These are phyloP conservation scores for Geosmithia putterillii DNA, from an alignment of 2,329 filamentous ascomycete species.

Conservation along the genomic window DNA sequence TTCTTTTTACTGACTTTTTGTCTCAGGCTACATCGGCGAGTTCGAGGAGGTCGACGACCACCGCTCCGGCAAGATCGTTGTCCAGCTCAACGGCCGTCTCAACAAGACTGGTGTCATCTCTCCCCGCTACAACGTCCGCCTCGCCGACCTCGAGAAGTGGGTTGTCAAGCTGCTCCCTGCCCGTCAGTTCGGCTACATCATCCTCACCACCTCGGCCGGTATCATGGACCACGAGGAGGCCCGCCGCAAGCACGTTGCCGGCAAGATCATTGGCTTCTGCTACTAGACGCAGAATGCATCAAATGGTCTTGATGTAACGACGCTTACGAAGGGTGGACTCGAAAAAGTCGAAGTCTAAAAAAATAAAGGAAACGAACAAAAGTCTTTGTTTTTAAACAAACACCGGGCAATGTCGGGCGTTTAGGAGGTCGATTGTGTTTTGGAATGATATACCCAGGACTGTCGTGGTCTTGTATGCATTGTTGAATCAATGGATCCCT, in stretches of 20 bases:
- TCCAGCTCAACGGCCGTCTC: slow-evolving; percentile 97
- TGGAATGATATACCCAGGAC: slow-evolving; percentile 1
- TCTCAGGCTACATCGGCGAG: slow-evolving; percentile 90
- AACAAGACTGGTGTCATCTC: slow-evolving; percentile 99
- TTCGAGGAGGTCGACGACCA: slow-evolving; percentile 99
- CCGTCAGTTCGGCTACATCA: slow-evolving; percentile 99
- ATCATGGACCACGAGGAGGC: slow-evolving; percentile 99
- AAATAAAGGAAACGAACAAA: slow-evolving; percentile 6
- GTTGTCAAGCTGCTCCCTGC: slow-evolving; percentile 97
- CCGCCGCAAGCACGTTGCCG: slow-evolving; percentile 94
- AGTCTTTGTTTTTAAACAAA: background rate
- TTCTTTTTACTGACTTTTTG: slow-evolving; percentile 35
- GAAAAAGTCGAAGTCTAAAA: background rate
- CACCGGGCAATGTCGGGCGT: slow-evolving; percentile 4
- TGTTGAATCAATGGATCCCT: background rate
- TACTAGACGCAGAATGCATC: slow-evolving; percentile 70
- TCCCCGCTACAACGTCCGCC: slow-evolving; percentile 98
- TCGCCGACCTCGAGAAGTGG: slow-evolving; percentile 98
- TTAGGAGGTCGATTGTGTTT: background rate
- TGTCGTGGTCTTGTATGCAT: background rate
- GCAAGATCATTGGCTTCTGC: slow-evolving; percentile 99
- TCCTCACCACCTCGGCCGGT: slow-evolving; percentile 96
- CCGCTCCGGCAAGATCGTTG: slow-evolving; percentile 98
- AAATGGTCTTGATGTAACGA: background rate
- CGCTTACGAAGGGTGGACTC: background rate